Percentiles rank a stretch among this genome's conserved stretches.
Evolutionary conservation across 2,329 filamentous ascomycete species (phyloP).

Genomic region (Nothophoma quercina): DNA sequence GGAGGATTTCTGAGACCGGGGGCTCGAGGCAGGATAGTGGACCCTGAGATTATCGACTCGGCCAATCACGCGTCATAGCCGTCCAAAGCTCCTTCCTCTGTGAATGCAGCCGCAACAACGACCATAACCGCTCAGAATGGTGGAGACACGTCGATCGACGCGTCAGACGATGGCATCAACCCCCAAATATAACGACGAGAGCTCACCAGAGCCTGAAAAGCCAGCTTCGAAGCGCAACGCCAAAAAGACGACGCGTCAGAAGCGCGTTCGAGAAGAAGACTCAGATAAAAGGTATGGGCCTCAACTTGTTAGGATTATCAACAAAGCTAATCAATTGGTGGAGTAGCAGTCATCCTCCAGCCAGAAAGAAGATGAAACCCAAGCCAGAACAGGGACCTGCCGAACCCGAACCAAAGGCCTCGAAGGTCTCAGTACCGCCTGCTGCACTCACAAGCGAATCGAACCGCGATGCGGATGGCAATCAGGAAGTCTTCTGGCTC

Average conservation of each 20-base stretch:
- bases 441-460: conserved; percentile 25
- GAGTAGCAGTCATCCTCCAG: conserved; percentile 22
- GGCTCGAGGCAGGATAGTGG: too few relatives aligned
- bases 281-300: too few relatives aligned
- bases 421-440: conserved; percentile 20
- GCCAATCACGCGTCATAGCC: conserved; percentile 9
- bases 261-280: conserved; percentile 34
- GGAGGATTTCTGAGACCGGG: too few relatives aligned
- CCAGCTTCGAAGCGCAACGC: conserved; percentile 29
- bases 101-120: neutral
- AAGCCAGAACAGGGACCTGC: conserved; percentile 2
- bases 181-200: conserved; percentile 31
- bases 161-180: conserved; percentile 29
- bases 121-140: conserved; percentile 26
- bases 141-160: conserved; percentile 40
- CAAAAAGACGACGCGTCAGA: conserved; percentile 36
- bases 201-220: conserved; percentile 25
- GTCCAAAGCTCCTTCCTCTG: neutral
- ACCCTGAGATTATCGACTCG: neutral
- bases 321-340: neutral
- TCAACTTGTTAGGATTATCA: too few relatives aligned
- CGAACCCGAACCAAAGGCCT: conserved; percentile 9
- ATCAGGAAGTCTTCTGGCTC: conserved; percentile 55
- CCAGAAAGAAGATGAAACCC: conserved; percentile 32
- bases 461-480: conserved; percentile 37